phyloP scores from a whole-genome alignment of 2,329 filamentous ascomycete genomes.

The Sarocladium brachiariae region DNA sequence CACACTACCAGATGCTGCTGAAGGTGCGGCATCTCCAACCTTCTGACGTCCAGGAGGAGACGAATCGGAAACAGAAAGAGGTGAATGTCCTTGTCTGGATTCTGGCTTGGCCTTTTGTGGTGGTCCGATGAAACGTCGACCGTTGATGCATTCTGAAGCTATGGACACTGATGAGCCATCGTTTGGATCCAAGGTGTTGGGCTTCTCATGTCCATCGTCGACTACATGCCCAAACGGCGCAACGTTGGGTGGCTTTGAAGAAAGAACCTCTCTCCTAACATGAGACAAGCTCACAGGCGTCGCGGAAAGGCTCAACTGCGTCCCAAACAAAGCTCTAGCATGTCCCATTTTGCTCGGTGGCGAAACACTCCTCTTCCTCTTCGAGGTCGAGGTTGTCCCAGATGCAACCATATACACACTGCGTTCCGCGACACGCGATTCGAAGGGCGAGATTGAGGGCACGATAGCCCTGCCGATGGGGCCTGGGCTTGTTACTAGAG shows the following conservation, averaged over 20 bases:
- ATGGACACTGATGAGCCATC: background rate
- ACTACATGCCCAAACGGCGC: background rate
- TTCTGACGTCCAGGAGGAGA: too few species aligned
- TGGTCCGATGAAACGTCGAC: too few species aligned
- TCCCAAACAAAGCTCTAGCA: slow-evolving; percentile 29
- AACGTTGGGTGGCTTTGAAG: background rate
- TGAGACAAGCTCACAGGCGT: slow-evolving; percentile 13
- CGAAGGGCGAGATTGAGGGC: slow-evolving; percentile 26
- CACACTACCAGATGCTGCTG: too few species aligned
- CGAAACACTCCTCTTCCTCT: slow-evolving; percentile 21
- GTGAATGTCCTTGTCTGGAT: too few species aligned
- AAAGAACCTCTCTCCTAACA: background rate
- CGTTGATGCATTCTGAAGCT: too few species aligned
- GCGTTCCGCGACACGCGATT: slow-evolving; percentile 19
- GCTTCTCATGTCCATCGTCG: background rate
- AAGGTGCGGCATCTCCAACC: too few species aligned
- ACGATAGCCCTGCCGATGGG: slow-evolving; percentile 27
- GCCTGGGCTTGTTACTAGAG: slow-evolving; percentile 23
- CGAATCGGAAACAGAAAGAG: too few species aligned
- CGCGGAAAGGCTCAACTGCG: slow-evolving; percentile 24
- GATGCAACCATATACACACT: background rate
- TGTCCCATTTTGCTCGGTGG: slow-evolving; percentile 27
- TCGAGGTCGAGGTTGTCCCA: background rate
- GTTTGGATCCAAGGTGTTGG: background rate
- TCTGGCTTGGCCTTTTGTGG: too few species aligned